phyloP scores from a whole-genome alignment of 2,329 filamentous ascomycete genomes.

The Pseudocercospora macadamiae region DNA sequence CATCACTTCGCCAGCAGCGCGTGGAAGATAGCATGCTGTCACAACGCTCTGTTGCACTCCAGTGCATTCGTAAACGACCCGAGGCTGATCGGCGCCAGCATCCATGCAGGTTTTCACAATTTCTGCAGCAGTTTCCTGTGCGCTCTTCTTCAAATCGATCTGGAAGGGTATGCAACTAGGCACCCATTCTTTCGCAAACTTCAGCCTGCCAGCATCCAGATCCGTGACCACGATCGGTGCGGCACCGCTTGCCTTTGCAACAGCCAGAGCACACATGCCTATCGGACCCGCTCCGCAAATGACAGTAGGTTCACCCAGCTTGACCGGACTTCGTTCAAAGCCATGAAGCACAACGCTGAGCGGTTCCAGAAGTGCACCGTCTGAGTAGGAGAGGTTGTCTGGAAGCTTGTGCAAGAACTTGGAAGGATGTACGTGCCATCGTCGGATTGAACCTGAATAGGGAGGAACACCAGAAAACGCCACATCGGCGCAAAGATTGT shows the following conservation, averaged over 20 bases:
- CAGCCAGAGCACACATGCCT: conserved; percentile 61
- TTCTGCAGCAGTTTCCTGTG: conserved; percentile 31
- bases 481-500: conserved; percentile 89
- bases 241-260: conserved; percentile 67
- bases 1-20: conserved; percentile 38
- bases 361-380: conserved; percentile 83
- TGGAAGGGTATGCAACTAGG: conserved; percentile 33
- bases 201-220: conserved; percentile 75
- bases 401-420: conserved; percentile 93
- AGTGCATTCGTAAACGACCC: conserved; percentile 40
- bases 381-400: conserved; percentile 71
- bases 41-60: conserved; percentile 40
- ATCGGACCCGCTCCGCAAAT: conserved; percentile 68
- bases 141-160: conserved; percentile 27
- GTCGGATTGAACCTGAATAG: conserved; percentile 81
- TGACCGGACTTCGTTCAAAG: conserved; percentile 41
- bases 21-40: conserved; percentile 32
- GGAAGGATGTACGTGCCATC: conserved; percentile 78
- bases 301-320: conserved; percentile 45
- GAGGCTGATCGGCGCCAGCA: conserved; percentile 31
- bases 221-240: conserved; percentile 81
- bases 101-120: conserved; percentile 29
- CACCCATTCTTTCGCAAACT: conserved; percentile 73
- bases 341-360: conserved; percentile 53
- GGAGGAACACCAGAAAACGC: conserved; percentile 88